Conservation (phyloP, 345 rosid genomes). For the Atalantia buxifolia region DNA sequence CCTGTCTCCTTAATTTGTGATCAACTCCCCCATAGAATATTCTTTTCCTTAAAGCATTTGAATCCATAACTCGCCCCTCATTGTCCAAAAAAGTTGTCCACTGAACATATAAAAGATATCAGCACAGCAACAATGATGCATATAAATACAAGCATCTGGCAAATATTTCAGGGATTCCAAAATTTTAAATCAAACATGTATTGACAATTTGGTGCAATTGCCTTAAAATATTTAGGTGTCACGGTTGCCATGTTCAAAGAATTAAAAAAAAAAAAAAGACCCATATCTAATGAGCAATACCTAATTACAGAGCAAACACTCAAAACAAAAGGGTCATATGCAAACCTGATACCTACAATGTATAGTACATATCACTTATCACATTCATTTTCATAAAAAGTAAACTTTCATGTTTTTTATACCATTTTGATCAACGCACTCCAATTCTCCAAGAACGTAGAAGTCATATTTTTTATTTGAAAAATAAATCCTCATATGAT, state of each 20-base stretch:
- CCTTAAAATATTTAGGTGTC: neutral
- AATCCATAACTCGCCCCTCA: slow-evolving; percentile 76
- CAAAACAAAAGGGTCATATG: neutral
- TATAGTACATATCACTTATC: too few relatives aligned
- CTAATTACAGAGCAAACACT: neutral
- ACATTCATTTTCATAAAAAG: neutral
- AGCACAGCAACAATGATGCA: neutral
- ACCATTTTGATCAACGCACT: neutral
- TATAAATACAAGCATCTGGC: neutral
- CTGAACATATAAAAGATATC: slow-evolving; percentile 36
- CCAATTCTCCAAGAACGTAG: neutral
- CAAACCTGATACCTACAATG: neutral
- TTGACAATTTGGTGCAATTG: neutral
- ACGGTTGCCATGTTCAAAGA: neutral
- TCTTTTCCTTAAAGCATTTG: slow-evolving; percentile 71
- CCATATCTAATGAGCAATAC: neutral
- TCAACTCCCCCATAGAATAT: slow-evolving; percentile 94
- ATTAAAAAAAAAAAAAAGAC: too few relatives aligned
- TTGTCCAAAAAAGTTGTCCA: slow-evolving; percentile 81
- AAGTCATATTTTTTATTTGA: neutral
- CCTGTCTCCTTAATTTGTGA: slow-evolving; percentile 74
- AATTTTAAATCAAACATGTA: neutral
- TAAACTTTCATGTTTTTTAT: neutral
- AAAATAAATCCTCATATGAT: neutral
- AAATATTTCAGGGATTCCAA: neutral